Evolutionary conservation across 768 basidiomycete species (phyloP), one percentile per base, ranked within the genome.

Genomic region (Termitomyces sp.): DNA sequence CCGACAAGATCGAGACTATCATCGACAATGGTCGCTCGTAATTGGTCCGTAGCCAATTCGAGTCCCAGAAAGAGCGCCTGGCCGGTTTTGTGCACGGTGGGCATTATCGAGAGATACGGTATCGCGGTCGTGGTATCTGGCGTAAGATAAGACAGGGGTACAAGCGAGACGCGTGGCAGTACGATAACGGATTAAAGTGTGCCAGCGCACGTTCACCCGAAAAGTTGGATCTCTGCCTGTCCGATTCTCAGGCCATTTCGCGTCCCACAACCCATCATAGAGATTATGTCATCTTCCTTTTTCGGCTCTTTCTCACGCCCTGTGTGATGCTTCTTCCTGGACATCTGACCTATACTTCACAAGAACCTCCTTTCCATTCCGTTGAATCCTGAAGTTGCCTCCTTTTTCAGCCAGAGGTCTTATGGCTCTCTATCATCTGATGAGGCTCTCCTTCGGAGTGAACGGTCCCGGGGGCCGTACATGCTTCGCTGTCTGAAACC

Each of bases 1-100:
- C 87, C 90, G 23, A 92, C 83, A 50, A 92, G 78, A 67, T 91
- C 90, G 54, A 93, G 77, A 57, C 81, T 83, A 66, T 90, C 89
- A 66, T 94, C 91, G 58, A 94, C 84, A 62, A 94, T 80, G 50
- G 88, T 85, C 44, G 89, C 91, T 49, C 89, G 82, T 44, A 93
- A 73, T 71, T 91, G 87, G 76, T 93, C 91, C 37, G 86, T 86
- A 3, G 88, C 86, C 53, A 94, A 81, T 75, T 93, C 91, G 67
- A 94, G 80, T 57, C 91, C 92, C 42, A 94, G 83, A 72, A 92
- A 94, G 63, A 89, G 79, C 53, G 74, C 70, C 47, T 75, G 74
- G 56, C 74, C 74, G 19, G 72, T 68, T 70, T 80, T 78, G 41
- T 74, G 69, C 63, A 68, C 61, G 55, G 72, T 71, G 59, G 77